Evolutionary conservation across 768 basidiomycete species (phyloP), one percentile per base, ranked within the genome.

Genomic region (Boletus bicolor): DNA sequence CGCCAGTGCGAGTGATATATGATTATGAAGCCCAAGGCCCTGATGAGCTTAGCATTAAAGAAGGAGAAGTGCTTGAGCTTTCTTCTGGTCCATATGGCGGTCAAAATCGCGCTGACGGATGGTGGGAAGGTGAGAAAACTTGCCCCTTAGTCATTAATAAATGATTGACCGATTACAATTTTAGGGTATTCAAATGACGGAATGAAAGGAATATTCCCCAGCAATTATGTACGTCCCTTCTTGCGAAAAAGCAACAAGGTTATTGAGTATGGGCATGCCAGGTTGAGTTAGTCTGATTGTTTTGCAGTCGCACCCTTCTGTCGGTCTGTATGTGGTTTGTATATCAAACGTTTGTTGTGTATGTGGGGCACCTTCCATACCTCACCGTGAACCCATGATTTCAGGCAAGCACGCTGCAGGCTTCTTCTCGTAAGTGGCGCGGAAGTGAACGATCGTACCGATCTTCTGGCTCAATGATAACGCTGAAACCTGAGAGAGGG

Each of bases 161-260:
- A 53, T 42, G 49, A 61, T 64, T 68, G 58, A 63, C 61, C 43
- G 62, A 64, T 67, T 60, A 58, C 24, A 63, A 67, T 60, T 59
- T 44, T 68, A 90, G 89, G 89, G 53, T 75, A 82, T 58, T 80
- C 84, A 60, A 70, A 74, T 49, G 68, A 72, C 53, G 85, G 89
- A 51, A 75, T 69, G 68, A 89, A 82, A 70, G 90, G 90, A 6
- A 90, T 92, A 64, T 93, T 93, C 74, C 91, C 91, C 28, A 90
- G 87, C 72, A 91, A 90, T 73, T 92, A 92, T 78, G 91, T 92
- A 72, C 71, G 89, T 79, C 47, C 51, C 34, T 36, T 45, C 51
- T 51, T 61, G 44, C 49, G 36, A 56, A 53, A 26, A 55, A 49
- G 55, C 51, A 41, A 52, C 52, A 60, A 55, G 56, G 59, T 67